Evolutionary conservation across 805 yeast genomes (phyloP).

Genomic region (Wickerhamiella spandovensis): DNA sequence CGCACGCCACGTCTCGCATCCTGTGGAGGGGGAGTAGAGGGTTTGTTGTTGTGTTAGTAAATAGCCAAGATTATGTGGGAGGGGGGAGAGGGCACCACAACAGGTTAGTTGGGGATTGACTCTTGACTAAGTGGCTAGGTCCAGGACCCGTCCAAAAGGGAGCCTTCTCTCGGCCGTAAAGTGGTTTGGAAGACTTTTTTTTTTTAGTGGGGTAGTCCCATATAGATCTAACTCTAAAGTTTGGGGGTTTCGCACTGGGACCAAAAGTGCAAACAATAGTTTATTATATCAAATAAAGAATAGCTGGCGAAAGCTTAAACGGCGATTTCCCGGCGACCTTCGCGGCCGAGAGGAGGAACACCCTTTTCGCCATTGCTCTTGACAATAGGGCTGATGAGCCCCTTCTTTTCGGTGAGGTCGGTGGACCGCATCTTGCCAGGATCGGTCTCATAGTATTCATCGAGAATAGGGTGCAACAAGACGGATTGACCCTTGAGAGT

Average conservation of each 20-base stretch:
- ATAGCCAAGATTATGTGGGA: neutral
- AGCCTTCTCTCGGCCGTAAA: no score
- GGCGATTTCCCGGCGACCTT: slow-evolving; percentile 34
- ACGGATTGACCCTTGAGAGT: slow-evolving; percentile 80
- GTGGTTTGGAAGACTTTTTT: no score
- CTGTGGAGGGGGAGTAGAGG: neutral
- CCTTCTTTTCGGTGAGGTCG: slow-evolving; percentile 76
- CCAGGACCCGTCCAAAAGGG: no score
- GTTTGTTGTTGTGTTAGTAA: neutral
- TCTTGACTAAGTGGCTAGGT: neutral
- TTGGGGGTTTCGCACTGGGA: slow-evolving; percentile 4
- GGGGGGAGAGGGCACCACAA: no score
- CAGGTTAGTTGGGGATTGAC: neutral
- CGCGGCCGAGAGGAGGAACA: slow-evolving; percentile 70
- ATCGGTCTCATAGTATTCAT: slow-evolving; percentile 72
- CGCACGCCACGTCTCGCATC: slow-evolving; percentile 18
- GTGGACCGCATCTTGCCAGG: slow-evolving; percentile 59
- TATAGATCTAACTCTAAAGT: neutral
- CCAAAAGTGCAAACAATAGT: no score
- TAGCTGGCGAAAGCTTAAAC: neutral
- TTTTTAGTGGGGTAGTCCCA: no score
- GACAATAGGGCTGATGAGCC: slow-evolving; percentile 87
- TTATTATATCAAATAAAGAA: no score
- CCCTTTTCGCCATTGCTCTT: slow-evolving; percentile 36
- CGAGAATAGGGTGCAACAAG: slow-evolving; percentile 75